Conservation (phyloP, 2,329 filamentous ascomycete genomes). For the Nemania sp. region DNA sequence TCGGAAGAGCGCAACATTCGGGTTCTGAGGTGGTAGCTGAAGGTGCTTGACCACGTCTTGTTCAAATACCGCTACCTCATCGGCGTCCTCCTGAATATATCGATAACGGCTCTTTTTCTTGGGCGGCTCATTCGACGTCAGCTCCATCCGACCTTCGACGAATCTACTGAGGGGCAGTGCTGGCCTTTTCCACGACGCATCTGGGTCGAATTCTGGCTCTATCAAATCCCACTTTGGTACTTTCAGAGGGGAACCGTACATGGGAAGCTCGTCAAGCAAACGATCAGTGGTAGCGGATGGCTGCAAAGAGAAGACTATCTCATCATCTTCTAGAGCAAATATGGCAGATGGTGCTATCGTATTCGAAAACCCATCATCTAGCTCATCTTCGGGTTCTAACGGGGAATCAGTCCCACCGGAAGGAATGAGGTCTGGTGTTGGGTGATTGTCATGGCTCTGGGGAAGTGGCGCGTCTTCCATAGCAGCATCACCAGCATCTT, state of each 20-base stretch:
- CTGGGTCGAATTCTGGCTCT: conserved; percentile 63
- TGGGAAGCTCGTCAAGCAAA: conserved; percentile 77
- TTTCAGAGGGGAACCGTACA: conserved; percentile 70
- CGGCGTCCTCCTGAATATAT: conserved; percentile 71
- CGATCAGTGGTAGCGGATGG: conserved; percentile 75
- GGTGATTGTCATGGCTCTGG: conserved; percentile 48
- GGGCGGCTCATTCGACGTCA: conserved; percentile 66
- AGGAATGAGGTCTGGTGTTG: conserved; percentile 69
- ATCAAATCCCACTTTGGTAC: conserved; percentile 61
- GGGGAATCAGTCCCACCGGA: conserved; percentile 65
- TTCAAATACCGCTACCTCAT: conserved; percentile 43
- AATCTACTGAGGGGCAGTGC: conserved; percentile 85
- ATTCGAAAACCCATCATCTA: conserved; percentile 40
- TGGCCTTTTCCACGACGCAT: conserved; percentile 74
- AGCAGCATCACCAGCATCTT: conserved; percentile 39
- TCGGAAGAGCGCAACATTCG: conserved; percentile 83
- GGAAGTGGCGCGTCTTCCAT: conserved; percentile 40
- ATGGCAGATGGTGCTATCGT: conserved; percentile 73
- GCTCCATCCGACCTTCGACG: conserved; percentile 76
- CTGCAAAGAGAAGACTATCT: conserved; percentile 77
- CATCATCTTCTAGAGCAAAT: conserved; percentile 79
- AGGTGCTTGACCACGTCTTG: conserved; percentile 34
- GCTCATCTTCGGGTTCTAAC: conserved; percentile 48
- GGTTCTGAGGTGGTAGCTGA: conserved; percentile 67
- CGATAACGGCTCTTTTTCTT: conserved; percentile 81